phyloP scores from a whole-genome alignment of 139 green algal genomes.

The Astrephomene gubernaculifera region DNA sequence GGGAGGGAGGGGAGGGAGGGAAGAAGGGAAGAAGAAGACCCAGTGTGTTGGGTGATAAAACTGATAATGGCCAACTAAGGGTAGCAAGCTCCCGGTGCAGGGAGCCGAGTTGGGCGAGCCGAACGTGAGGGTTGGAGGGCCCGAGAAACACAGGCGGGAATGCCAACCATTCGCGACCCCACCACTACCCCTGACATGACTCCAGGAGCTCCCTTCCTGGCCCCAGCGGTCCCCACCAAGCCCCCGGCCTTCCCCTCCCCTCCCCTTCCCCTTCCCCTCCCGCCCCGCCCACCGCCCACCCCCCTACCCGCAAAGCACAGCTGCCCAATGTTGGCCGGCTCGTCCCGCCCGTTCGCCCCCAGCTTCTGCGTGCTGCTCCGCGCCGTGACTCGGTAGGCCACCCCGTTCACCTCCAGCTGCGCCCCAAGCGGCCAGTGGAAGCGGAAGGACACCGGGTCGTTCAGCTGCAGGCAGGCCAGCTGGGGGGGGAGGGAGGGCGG shows the following conservation, averaged over 20 bases:
- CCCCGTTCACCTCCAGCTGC: conserved; percentile 64
- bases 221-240: too few species aligned
- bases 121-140: too few species aligned
- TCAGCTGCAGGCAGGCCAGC: conserved; percentile 64
- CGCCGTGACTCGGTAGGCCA: conserved; percentile 38
- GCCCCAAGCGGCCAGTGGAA: conserved; percentile 77
- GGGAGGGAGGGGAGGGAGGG: neutral
- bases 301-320: conserved; percentile 37
- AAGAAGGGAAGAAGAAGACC: neutral
- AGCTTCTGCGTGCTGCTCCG: conserved; percentile 62
- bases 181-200: too few species aligned
- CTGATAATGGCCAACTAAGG: too few species aligned
- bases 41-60: too few species aligned
- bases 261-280: neutral
- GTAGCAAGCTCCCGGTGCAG: too few species aligned
- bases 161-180: too few species aligned
- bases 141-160: too few species aligned
- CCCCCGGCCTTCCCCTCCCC: neutral
- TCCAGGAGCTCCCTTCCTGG: too few species aligned
- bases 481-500: conserved; percentile 17
- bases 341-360: conserved; percentile 82
- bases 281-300: neutral
- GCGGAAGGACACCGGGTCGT: conserved; percentile 74
- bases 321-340: conserved; percentile 65
- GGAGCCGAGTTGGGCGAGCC: too few species aligned